Evolutionary conservation across 2,329 filamentous ascomycete genomes (phyloP).

Genomic region (Hypoxylon sp.): DNA sequence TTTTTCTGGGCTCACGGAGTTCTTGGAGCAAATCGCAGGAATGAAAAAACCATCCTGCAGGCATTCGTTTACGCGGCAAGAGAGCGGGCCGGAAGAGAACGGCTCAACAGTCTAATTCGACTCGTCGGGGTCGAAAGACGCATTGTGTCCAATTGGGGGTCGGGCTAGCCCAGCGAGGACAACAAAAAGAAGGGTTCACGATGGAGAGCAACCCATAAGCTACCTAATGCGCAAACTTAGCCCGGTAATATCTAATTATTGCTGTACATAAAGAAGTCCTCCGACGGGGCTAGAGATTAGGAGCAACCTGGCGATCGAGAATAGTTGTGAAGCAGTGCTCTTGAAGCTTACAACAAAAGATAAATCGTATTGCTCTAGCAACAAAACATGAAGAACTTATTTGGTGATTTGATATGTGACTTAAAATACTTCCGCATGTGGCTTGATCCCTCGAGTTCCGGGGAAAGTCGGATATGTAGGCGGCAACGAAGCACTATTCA

Average conservation of each 20-base stretch:
- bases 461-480: not conserved
- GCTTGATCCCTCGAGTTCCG: slow-evolving; percentile 3
- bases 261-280: slow-evolving; percentile 54
- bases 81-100: slow-evolving; percentile 35
- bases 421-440: slow-evolving; percentile 20
- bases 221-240: slow-evolving; percentile 53
- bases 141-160: slow-evolving; percentile 50
- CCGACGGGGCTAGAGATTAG: slow-evolving; percentile 32
- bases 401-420: slow-evolving; percentile 16
- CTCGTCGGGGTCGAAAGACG: slow-evolving; percentile 42
- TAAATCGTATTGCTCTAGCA: slow-evolving; percentile 51
- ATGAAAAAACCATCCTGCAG: slow-evolving; percentile 55
- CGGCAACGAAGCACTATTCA: too few relatives aligned
- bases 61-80: slow-evolving; percentile 61
- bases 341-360: slow-evolving; percentile 51
- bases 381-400: slow-evolving; percentile 3
- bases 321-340: slow-evolving; percentile 48
- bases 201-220: slow-evolving; percentile 39
- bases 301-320: slow-evolving; percentile 34
- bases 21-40: slow-evolving; percentile 60
- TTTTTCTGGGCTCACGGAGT: slow-evolving; percentile 60
- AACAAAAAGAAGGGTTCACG: slow-evolving; percentile 42
- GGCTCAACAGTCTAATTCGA: slow-evolving; percentile 30
- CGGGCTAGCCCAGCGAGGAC: slow-evolving; percentile 55
- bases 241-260: slow-evolving; percentile 59